Conservation (phyloP, 1,139 yeast species). For the Diutina neorugosa region DNA sequence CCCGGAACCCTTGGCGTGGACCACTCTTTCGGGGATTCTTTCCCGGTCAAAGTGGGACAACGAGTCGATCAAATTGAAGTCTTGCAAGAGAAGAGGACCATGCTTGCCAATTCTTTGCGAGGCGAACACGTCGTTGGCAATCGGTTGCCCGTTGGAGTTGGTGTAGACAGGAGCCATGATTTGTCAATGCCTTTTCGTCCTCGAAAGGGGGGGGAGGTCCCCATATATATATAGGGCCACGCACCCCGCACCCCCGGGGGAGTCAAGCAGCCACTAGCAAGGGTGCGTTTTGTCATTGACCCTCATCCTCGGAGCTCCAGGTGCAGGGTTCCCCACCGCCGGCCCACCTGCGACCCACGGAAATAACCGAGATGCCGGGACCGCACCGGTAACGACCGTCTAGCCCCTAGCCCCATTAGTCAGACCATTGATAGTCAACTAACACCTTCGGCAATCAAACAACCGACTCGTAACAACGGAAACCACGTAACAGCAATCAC, state of each 20-base stretch:
- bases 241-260: background rate
- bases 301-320: background rate
- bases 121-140: slow-evolving; percentile 47
- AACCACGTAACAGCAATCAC: no score
- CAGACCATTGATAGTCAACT: no score
- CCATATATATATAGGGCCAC: background rate
- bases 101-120: slow-evolving; percentile 63
- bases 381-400: background rate
- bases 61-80: slow-evolving; percentile 64
- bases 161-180: slow-evolving; percentile 37
- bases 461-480: no score
- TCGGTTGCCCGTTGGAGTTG: slow-evolving; percentile 66
- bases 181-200: no score
- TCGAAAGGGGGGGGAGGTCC: background rate
- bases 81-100: slow-evolving; percentile 60
- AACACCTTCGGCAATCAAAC: no score
- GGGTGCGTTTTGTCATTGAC: background rate
- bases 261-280: background rate
- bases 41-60: slow-evolving; percentile 81
- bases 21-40: slow-evolving; percentile 82
- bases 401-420: background rate
- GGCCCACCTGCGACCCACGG: background rate
- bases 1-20: slow-evolving; percentile 85
- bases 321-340: slow-evolving; percentile 1
- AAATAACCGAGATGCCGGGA: background rate